Evolutionary conservation across 345 rosid genomes (phyloP).

Genomic region (Trapa incisa): DNA sequence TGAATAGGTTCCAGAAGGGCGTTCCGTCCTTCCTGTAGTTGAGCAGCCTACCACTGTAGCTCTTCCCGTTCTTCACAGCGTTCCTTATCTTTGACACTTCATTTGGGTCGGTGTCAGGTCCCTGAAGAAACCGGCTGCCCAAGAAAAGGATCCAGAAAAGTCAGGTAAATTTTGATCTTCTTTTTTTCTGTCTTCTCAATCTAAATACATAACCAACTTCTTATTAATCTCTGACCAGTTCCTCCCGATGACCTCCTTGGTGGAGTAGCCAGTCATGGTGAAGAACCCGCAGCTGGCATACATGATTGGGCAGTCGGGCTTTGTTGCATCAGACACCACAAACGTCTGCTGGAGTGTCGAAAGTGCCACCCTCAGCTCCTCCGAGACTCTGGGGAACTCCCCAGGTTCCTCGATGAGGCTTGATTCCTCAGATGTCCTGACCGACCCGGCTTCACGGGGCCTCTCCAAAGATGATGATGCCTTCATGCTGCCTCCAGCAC

Average conservation of each 20-base stretch:
- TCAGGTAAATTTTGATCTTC: not conserved
- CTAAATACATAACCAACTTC: not conserved
- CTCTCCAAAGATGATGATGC: conserved; percentile 19
- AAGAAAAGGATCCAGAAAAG: not conserved
- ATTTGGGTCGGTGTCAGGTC: conserved; percentile 61
- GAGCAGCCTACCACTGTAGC: conserved; percentile 87
- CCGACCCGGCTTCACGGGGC: conserved; percentile 18
- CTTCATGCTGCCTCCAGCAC: conserved; percentile 14
- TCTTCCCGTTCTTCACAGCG: conserved; percentile 54
- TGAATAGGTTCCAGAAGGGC: conserved; percentile 97
- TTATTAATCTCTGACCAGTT: conserved; percentile 51
- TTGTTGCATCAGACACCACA: conserved; percentile 86
- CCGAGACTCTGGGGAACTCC: conserved; percentile 60
- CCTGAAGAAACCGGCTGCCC: conserved; percentile 93
- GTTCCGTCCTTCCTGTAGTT: conserved; percentile 88
- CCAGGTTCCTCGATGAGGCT: conserved; percentile 11
- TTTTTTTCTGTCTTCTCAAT: not conserved
- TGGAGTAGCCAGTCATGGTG: conserved; percentile 81
- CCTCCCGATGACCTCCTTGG: conserved; percentile 71
- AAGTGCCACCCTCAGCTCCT: conserved; percentile 80
- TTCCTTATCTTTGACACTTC: conserved; percentile 74
- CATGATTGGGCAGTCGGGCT: conserved; percentile 77
- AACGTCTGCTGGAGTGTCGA: conserved; percentile 87
- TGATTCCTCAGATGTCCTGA: too few species aligned
- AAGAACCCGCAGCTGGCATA: conserved; percentile 95